Evolutionary conservation across 352 stramenopile species (phyloP).

Genomic region (Thalassiosira mediterranea): DNA sequence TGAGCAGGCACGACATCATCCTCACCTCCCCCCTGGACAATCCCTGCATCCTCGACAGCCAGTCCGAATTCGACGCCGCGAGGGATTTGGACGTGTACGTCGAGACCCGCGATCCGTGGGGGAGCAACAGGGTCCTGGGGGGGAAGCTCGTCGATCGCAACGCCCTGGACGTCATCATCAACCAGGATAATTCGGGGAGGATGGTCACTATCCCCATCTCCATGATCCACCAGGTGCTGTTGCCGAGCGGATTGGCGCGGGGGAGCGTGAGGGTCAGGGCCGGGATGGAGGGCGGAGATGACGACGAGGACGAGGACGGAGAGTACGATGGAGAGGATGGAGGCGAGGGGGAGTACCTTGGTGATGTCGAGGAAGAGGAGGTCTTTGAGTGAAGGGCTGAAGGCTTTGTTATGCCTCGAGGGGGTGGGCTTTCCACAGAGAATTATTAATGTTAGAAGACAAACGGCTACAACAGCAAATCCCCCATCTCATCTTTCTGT

Average conservation of each 20-base stretch:
- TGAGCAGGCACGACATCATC: constrained; percentile 74
- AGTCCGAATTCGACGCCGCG: constrained; percentile 74
- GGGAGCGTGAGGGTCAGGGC: constrained; percentile 22
- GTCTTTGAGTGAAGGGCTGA: constrained; percentile 21
- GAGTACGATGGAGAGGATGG: constrained; percentile 22
- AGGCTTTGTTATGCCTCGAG: too few species aligned
- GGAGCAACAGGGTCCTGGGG: constrained; percentile 71
- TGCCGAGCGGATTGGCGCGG: constrained; percentile 32
- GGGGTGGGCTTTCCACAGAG: too few species aligned
- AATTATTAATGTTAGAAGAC: too few species aligned
- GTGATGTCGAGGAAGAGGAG: constrained; percentile 42
- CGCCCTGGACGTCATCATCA: constrained; percentile 79
- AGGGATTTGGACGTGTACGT: constrained; percentile 65
- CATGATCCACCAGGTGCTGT: constrained; percentile 50
- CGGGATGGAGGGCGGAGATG: constrained; percentile 1
- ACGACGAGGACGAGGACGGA: constrained; percentile 21
- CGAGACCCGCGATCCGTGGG: constrained; percentile 76
- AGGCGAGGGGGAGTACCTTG: constrained; percentile 6
- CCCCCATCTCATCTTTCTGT: too few species aligned
- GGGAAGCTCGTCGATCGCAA: constrained; percentile 76
- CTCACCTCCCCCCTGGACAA: constrained; percentile 60
- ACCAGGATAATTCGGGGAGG: constrained; percentile 65
- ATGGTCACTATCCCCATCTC: constrained; percentile 79
- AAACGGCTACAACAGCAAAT: too few species aligned
- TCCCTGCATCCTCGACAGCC: constrained; percentile 63